These are phyloP conservation scores for Fragaria ananassa DNA, from an alignment of 306 rosid species.

Conservation along the genomic window DNA sequence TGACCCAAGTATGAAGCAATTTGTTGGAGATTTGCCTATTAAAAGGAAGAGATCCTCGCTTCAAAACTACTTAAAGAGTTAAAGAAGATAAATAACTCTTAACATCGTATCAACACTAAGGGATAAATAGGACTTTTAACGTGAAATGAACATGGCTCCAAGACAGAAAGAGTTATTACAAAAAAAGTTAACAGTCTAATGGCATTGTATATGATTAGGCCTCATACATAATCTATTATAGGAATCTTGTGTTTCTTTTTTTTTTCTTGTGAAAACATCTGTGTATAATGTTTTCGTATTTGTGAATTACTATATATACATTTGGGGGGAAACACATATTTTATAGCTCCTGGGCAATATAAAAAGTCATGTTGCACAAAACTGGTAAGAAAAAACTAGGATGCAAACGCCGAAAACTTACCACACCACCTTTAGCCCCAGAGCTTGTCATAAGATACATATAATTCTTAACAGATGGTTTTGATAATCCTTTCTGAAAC, in stretches of 20 bases:
- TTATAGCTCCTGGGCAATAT: background rate
- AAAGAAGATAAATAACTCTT: background rate
- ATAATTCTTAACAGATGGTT: conserved; percentile 79
- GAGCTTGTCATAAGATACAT: conserved; percentile 97
- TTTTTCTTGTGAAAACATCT: background rate
- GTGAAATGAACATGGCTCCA: background rate
- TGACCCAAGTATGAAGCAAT: conserved; percentile 94
- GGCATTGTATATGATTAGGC: background rate
- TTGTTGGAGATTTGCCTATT: conserved; percentile 93
- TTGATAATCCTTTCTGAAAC: conserved; percentile 63
- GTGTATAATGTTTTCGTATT: background rate
- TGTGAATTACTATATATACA: background rate
- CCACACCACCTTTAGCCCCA: conserved; percentile 95
- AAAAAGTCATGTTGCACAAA: background rate
- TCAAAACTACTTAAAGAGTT: background rate
- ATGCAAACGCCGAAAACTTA: conserved; percentile 36
- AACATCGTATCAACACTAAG: background rate
- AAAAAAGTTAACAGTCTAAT: background rate
- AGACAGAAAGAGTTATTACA: background rate
- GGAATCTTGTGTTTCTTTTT: background rate
- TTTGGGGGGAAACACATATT: background rate
- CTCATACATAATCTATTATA: background rate
- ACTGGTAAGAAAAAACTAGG: background rate
- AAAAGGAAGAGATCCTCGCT: conserved; percentile 19
- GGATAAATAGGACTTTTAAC: background rate